Base-by-base conservation (phyloP, 1,139 yeast genomes). In the Suhomyces guaymorum region DNA sequence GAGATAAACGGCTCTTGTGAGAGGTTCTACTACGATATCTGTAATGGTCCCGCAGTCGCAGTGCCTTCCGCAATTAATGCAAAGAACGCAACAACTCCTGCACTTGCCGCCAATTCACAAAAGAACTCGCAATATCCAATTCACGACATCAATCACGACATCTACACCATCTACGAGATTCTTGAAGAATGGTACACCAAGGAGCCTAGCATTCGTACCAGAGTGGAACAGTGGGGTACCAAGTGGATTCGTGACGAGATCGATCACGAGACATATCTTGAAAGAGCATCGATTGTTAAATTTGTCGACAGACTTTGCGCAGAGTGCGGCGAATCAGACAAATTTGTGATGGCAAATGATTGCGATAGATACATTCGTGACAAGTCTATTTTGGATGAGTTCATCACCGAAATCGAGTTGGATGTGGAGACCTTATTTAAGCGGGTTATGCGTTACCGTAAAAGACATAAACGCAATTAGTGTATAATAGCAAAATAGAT, bases 371-470 rank as follows among this genome's bases (percentile, higher is more conserved):
- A 48, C 17, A 46, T 48, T 11, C 30, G 46, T n/a, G 49, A 44
- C 26, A 35, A 46, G 35, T 47, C 44, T 42, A 43, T 42, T 17
- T 42, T 48, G 40, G 52, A 48, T 16, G 51, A 47, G 33, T 48
- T 48, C 28, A 44, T 46, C 21, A 47, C 47, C 15, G 52, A 48
- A 31, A 47, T 48, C 13, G 51, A 47, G 38, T 43, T 47, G 33
- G 50, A 47, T 31, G 37, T 34, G 24, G 52, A 46, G 18, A 38
- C 42, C 21, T 40, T 48, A 27, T 41, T 44, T 30, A 42, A 45
- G 31, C 30, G 48, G 24, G 35, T 47, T 21, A 19, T 42, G 22
- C 35, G 46, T 12, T 38, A 37, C 23, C 32, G 43, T 23, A 41
- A 41, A 21, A 34, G 25, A 15, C 32, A 28, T 19, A 25, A 22